phyloP scores from a whole-genome alignment of 495 filamentous ascomycete genomes.

The Staphylotrichum longicolle region DNA sequence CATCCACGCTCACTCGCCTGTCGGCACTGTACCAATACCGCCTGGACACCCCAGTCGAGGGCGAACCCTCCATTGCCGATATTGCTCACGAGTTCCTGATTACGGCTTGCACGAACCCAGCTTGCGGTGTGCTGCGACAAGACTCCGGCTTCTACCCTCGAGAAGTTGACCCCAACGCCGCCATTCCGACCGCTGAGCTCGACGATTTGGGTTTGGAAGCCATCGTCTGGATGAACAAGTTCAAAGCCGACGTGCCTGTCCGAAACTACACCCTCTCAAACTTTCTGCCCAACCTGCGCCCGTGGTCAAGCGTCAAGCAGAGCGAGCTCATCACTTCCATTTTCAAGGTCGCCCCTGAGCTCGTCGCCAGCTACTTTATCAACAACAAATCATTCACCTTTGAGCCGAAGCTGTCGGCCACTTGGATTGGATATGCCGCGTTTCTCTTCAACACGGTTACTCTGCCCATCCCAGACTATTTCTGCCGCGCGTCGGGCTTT shows the following conservation, averaged over 20 bases:
- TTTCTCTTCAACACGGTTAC: conserved; percentile 78
- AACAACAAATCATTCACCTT: conserved; percentile 77
- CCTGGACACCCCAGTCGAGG: conserved; percentile 29
- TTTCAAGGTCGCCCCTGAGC: conserved; percentile 76
- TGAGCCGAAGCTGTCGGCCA: conserved; percentile 84
- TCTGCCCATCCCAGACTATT: conserved; percentile 66
- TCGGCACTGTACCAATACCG: conserved; percentile 68
- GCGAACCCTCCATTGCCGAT: conserved; percentile 49
- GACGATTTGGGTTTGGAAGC: conserved; percentile 71
- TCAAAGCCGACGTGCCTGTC: conserved; percentile 62
- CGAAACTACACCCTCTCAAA: conserved; percentile 71
- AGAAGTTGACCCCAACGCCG: conserved; percentile 57
- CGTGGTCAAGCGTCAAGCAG: conserved; percentile 77
- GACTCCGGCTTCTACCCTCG: conserved; percentile 72
- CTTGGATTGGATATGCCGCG: conserved; percentile 90
- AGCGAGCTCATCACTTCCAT: conserved; percentile 75
- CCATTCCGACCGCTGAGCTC: conserved; percentile 36
- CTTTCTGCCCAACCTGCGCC: conserved; percentile 75
- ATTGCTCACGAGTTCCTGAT: conserved; percentile 69
- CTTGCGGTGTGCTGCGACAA: conserved; percentile 64
- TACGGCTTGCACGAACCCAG: conserved; percentile 66
- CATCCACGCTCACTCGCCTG: conserved; percentile 66
- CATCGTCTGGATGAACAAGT: conserved; percentile 64
- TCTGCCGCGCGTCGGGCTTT: conserved; percentile 55
- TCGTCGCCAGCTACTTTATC: conserved; percentile 80